Evolutionary conservation across 257 asterid species (phyloP).

Genomic region (Solanum ossicruentum): DNA sequence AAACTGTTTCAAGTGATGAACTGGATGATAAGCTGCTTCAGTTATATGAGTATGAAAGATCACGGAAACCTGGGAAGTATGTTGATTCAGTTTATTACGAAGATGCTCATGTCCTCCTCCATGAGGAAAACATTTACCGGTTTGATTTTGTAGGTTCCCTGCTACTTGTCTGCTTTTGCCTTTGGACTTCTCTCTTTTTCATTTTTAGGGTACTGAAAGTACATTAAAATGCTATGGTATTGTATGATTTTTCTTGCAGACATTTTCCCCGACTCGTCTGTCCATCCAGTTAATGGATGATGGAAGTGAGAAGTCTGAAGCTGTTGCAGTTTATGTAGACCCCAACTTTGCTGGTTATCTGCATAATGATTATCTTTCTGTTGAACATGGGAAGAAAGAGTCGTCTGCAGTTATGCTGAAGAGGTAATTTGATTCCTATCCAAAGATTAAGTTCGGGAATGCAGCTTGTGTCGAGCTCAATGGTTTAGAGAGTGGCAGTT

Average conservation of each 20-base stretch:
- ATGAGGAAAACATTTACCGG: conserved; percentile 38
- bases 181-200: neutral
- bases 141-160: conserved; percentile 51
- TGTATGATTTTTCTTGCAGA: conserved; percentile 26
- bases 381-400: conserved; percentile 53
- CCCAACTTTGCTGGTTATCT: conserved; percentile 82
- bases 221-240: conserved; percentile 12
- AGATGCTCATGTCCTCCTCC: conserved; percentile 29
- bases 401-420: conserved; percentile 49
- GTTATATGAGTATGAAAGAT: conserved; percentile 29
- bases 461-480: neutral
- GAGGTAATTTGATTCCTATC: conserved; percentile 39
- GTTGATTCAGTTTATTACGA: conserved; percentile 35
- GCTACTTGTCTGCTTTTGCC: neutral
- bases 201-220: neutral
- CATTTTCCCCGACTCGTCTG: conserved; percentile 48
- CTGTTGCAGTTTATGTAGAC: conserved; percentile 83
- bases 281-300: conserved; percentile 89
- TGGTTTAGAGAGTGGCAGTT: neutral
- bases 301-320: conserved; percentile 80
- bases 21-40: conserved; percentile 34
- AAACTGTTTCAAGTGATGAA: conserved; percentile 37
- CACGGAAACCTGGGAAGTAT: conserved; percentile 26
- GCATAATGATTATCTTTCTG: conserved; percentile 68
- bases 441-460: neutral